These are phyloP conservation scores for Zymoseptoria tritici DNA, from an alignment of 2,329 filamentous ascomycete genomes.

Conservation along the genomic window DNA sequence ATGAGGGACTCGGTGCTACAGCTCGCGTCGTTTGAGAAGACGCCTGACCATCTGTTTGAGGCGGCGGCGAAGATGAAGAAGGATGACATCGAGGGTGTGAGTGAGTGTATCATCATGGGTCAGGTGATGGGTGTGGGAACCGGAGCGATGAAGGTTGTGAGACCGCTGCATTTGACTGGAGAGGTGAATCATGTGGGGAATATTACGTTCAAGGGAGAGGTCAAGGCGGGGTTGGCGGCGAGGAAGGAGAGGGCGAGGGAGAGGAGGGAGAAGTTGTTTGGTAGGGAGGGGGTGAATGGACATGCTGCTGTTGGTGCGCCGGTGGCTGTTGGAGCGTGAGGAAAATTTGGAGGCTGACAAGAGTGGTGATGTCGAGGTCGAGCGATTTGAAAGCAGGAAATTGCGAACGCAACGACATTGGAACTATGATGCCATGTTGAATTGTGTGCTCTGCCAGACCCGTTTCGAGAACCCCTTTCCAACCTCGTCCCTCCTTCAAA, in stretches of 20 bases:
- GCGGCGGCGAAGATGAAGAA: slow-evolving; percentile 87
- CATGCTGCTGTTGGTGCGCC: slow-evolving; percentile 14
- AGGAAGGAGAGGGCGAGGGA: slow-evolving; percentile 17
- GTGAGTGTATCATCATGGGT: slow-evolving; percentile 96
- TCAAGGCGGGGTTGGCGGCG: slow-evolving; percentile 6
- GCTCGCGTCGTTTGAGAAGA: slow-evolving; percentile 95
- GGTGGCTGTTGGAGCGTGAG: slow-evolving; percentile 5
- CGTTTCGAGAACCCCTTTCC: too few relatives aligned
- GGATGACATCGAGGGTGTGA: slow-evolving; percentile 87
- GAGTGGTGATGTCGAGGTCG: background rate
- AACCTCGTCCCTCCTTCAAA: background rate
- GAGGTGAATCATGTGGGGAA: slow-evolving; percentile 42
- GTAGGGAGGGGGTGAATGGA: slow-evolving; percentile 14
- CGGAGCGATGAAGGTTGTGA: slow-evolving; percentile 82
- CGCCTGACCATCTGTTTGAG: slow-evolving; percentile 92
- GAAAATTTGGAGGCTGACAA: background rate
- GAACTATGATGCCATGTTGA: too few relatives aligned
- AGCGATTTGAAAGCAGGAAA: background rate
- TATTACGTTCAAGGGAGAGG: slow-evolving; percentile 13
- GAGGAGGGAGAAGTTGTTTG: slow-evolving; percentile 5
- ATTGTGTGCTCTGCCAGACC: too few relatives aligned
- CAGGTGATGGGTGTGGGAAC: slow-evolving; percentile 90
- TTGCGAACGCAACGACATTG: background rate
- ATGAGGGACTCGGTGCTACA: slow-evolving; percentile 93
- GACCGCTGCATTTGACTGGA: slow-evolving; percentile 57